Conservation (phyloP, 1,284 basidiomycete genomes). For the Sporisorium exsertum region DNA sequence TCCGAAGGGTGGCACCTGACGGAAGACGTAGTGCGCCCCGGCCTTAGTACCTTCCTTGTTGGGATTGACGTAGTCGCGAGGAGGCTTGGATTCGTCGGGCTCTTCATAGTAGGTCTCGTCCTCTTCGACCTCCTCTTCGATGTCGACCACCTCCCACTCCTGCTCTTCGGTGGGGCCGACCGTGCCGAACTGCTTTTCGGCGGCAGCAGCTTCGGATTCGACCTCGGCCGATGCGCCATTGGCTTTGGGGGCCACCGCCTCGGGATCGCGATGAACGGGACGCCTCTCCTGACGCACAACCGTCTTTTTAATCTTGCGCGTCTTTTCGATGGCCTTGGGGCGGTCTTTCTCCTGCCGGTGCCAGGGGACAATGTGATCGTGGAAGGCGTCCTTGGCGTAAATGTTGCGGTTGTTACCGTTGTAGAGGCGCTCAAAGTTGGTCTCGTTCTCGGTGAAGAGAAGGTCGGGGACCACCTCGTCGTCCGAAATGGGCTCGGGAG, state of each 20-base stretch:
- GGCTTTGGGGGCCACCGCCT: constrained; percentile 46
- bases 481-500: constrained; percentile 63
- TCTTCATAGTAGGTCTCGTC: constrained; percentile 62
- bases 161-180: constrained; percentile 36
- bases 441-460: constrained; percentile 82
- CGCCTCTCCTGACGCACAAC: constrained; percentile 42
- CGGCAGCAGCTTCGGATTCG: constrained; percentile 38
- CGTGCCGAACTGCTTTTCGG: constrained; percentile 44
- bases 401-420: constrained; percentile 80
- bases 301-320: constrained; percentile 54
- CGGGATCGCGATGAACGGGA: constrained; percentile 25
- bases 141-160: constrained; percentile 55
- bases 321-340: constrained; percentile 56
- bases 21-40: constrained; percentile 89
- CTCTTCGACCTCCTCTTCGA: constrained; percentile 65
- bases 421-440: constrained; percentile 92
- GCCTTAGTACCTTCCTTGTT: constrained; percentile 89
- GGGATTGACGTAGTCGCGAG: constrained; percentile 78
- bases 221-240: constrained; percentile 48
- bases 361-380: constrained; percentile 89
- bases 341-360: constrained; percentile 73
- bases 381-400: constrained; percentile 97
- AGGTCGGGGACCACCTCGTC: constrained; percentile 71
- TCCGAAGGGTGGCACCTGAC: constrained; percentile 85
- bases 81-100: constrained; percentile 49